A percentile compares a stretch with the other conserved stretches of the same genome.
Evolutionary conservation across 495 filamentous ascomycete species (phyloP).

Genomic region (Penicillium coffeae): DNA sequence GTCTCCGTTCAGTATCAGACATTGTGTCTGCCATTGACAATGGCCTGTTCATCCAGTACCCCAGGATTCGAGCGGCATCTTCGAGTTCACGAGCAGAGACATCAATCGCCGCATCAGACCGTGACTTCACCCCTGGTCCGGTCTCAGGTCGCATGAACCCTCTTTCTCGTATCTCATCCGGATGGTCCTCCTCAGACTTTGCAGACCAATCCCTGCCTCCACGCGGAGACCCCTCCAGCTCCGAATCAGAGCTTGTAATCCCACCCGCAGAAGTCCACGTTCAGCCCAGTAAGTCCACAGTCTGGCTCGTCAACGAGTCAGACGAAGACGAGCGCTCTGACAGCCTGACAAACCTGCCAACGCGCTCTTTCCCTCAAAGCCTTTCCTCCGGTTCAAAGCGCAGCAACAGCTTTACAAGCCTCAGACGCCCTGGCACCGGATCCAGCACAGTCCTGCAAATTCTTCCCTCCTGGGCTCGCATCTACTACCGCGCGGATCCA

Average conservation of each 20-base stretch:
- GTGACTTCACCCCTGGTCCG: conserved; percentile 32
- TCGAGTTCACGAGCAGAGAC: conserved; percentile 46
- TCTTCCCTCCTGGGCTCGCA: conserved; percentile 42
- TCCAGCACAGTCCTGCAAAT: conserved; percentile 54
- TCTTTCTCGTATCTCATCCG: conserved; percentile 68
- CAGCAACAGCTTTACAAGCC: conserved; percentile 35
- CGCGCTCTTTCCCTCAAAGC: conserved; percentile 31
- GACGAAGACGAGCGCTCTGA: conserved; percentile 38
- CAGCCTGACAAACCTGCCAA: conserved; percentile 39
- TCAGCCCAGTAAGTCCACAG: conserved; percentile 25
- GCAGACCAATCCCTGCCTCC: not conserved
- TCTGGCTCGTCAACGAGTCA: conserved; percentile 44
- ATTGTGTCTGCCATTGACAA: conserved; percentile 39
- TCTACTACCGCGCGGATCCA: conserved; percentile 45
- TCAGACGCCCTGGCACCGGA: conserved; percentile 36
- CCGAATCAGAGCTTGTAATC: not conserved
- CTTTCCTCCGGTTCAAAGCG: conserved; percentile 35
- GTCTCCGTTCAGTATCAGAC: conserved; percentile 33
- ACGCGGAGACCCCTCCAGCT: not conserved
- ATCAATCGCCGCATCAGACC: conserved; percentile 29
- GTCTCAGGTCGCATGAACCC: conserved; percentile 61
- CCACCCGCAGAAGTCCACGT: not conserved
- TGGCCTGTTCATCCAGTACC: conserved; percentile 45
- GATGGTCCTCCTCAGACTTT: conserved; percentile 47
- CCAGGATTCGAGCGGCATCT: conserved; percentile 44